These are phyloP conservation scores for Durio zibethinus DNA, from an alignment of 345 rosid species.

Conservation along the genomic window DNA sequence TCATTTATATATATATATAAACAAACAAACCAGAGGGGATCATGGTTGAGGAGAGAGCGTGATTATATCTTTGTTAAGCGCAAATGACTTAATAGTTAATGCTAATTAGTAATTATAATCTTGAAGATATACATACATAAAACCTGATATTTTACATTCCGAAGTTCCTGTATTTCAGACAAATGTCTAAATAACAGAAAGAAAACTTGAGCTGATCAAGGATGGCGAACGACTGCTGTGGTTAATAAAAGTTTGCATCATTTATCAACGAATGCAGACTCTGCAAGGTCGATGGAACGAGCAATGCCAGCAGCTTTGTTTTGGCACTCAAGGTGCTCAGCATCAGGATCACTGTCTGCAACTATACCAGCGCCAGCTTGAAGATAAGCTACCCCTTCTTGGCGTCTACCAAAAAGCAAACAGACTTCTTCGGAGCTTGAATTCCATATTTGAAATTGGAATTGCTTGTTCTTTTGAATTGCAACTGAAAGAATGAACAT, in stretches of 20 bases:
- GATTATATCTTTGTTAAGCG: too few relatives aligned
- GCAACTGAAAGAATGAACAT: too few relatives aligned
- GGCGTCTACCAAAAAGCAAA: too few relatives aligned
- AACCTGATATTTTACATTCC: background rate
- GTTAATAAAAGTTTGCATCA: background rate
- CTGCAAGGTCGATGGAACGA: slow-evolving; percentile 84
- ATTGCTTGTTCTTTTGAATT: too few relatives aligned
- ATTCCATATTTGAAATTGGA: background rate
- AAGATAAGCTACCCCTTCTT: too few relatives aligned
- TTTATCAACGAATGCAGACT: slow-evolving; percentile 53
- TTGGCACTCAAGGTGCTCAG: slow-evolving; percentile 71
- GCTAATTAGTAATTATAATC: too few relatives aligned
- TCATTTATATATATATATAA: too few relatives aligned
- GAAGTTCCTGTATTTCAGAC: background rate
- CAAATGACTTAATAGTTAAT: too few relatives aligned
- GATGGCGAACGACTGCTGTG: background rate
- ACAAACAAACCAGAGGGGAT: too few relatives aligned
- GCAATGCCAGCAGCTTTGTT: slow-evolving; percentile 81
- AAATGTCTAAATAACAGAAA: background rate
- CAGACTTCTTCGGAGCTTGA: background rate
- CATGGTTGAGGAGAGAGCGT: too few relatives aligned
- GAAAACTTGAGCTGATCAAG: background rate
- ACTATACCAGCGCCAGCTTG: too few relatives aligned
- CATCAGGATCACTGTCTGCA: slow-evolving; percentile 1
- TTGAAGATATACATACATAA: too few relatives aligned